Evolutionary conservation across 192 early-diverging fungal species (phyloP).

Genomic region (Podila verticillata): DNA sequence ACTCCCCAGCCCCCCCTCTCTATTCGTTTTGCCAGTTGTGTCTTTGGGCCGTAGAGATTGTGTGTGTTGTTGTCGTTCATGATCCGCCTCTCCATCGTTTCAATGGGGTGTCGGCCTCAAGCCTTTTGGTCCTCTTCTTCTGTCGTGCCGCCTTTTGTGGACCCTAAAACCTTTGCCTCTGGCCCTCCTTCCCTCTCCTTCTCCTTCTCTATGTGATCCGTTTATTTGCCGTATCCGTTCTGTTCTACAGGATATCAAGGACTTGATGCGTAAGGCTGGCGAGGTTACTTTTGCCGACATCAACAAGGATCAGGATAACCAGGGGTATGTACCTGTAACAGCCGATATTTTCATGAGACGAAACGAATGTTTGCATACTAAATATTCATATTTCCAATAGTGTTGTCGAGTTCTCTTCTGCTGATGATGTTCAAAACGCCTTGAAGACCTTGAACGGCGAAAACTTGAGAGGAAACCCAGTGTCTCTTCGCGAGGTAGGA

Average conservation of each 20-base stretch:
- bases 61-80: neutral
- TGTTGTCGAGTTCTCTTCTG: slow-evolving; percentile 88
- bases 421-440: slow-evolving; percentile 86
- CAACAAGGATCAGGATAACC: slow-evolving; percentile 81
- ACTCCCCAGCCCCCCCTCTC: slow-evolving; percentile 7
- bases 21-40: slow-evolving; percentile 7
- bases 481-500: slow-evolving; percentile 74
- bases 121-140: slow-evolving; percentile 24
- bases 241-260: slow-evolving; percentile 93
- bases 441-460: slow-evolving; percentile 84
- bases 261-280: slow-evolving; percentile 93
- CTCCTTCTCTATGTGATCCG: slow-evolving; percentile 45
- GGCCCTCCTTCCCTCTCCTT: slow-evolving; percentile 49
- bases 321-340: slow-evolving; percentile 67
- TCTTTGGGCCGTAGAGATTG: slow-evolving; percentile 13
- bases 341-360: neutral
- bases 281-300: slow-evolving; percentile 95
- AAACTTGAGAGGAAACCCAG: slow-evolving; percentile 72
- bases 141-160: slow-evolving; percentile 48
- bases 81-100: slow-evolving; percentile 6
- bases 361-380: neutral
- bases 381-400: slow-evolving; percentile 50
- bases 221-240: slow-evolving; percentile 12
- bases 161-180: slow-evolving; percentile 46
- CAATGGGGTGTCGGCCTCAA: slow-evolving; percentile 13